Evolutionary conservation across 2,329 filamentous ascomycete species (phyloP), one percentile per base, ranked within the genome.

Genomic region (Exutisphaerella laricina): DNA sequence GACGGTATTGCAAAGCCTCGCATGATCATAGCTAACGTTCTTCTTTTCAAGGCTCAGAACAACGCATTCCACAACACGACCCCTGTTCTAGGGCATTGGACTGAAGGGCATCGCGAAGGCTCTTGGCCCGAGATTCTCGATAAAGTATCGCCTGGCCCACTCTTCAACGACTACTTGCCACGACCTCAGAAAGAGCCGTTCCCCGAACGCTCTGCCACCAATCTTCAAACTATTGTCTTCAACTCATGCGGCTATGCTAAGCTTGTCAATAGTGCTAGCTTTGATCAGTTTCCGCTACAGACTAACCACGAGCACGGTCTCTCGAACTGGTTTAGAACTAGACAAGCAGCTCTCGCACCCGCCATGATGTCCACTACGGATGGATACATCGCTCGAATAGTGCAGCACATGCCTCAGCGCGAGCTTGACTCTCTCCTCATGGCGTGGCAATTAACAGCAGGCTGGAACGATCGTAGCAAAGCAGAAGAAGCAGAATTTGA

Each of bases 171-270:
- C 45, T 66, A 71, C 26, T 62, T 66, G 10, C 59, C 65, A 9
- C 48, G 45, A 22, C 49, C 56, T 25, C 22, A 36, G 65, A 28
- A 57, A 60, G 50, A 53, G 55, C 38, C 56, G 45, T 5, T 55
- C 59, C 56, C 60, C 6, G 17, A 42, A 43, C 28, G 53, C 48
- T 14, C 30, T 8, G 22, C 54, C 51, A 67, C 66, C 3, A 58
- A 57, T 16, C 58, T 75, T 2, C 50, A 58, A 41, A 58, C 59
- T 10, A 61, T 82, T 21, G 67, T 70, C 1, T 73, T 83, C 61
- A 72, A 71, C 22, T 82, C 78, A 0, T 83, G 79, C 56, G 80
- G 80, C 38, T 83, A 83, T 53, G 75, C 72, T 23, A 59, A 63
- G 4, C 57, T 82, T 1, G 39, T 36, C 46, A 50, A 40, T 40